These are phyloP conservation scores for Phyllostachys edulis DNA, from an alignment of 176 grass and related monocot species.

Conservation along the genomic window DNA sequence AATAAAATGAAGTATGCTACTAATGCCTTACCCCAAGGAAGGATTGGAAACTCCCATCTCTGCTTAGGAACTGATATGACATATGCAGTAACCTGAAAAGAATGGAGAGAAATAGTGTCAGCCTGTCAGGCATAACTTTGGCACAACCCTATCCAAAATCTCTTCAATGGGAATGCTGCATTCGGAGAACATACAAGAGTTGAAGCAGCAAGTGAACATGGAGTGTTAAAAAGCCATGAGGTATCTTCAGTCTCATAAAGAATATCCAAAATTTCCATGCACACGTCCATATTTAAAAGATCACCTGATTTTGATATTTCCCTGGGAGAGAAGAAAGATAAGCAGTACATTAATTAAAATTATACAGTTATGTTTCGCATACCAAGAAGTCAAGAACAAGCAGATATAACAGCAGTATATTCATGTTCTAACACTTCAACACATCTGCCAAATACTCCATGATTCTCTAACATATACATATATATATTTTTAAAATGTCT, in stretches of 20 bases:
- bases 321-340: slow-evolving; percentile 41
- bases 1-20: neutral
- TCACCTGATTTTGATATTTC: slow-evolving; percentile 82
- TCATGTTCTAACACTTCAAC: neutral
- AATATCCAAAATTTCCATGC: slow-evolving; percentile 93
- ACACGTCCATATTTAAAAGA: slow-evolving; percentile 59
- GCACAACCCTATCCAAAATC: neutral
- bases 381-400: slow-evolving; percentile 21
- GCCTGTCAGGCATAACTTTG: neutral
- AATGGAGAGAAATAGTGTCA: slow-evolving; percentile 10
- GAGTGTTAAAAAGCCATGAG: slow-evolving; percentile 54
- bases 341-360: slow-evolving; percentile 1
- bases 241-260: slow-evolving; percentile 77
- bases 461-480: no score
- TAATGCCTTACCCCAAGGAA: slow-evolving; percentile 77
- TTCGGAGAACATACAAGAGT: slow-evolving; percentile 60
- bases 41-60: slow-evolving; percentile 87
- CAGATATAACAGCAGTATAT: slow-evolving; percentile 1
- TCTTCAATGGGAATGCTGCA: slow-evolving; percentile 14
- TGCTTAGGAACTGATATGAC: slow-evolving; percentile 79
- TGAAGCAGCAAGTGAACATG: slow-evolving; percentile 70
- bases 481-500: no score
- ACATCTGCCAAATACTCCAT: no score
- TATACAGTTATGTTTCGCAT: neutral
- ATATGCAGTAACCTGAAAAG: slow-evolving; percentile 76